Evolutionary conservation across 306 rosid species (phyloP).

Genomic region (Prinsepia uniflora): DNA sequence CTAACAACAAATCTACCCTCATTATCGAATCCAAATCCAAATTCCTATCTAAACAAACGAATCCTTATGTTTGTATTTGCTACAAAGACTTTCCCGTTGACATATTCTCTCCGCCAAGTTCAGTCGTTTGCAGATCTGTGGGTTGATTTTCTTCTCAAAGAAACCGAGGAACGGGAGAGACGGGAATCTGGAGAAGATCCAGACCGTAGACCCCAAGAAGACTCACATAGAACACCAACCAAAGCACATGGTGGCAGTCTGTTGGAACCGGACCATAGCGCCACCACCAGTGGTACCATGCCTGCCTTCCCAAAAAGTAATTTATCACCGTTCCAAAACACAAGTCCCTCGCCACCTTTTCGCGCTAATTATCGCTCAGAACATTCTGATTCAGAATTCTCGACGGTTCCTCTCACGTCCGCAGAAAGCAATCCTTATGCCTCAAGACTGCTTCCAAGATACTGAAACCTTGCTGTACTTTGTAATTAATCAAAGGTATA

Average conservation of each 20-base stretch:
- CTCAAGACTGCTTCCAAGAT: slow-evolving; percentile 49
- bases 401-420: slow-evolving; percentile 81
- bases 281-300: slow-evolving; percentile 31
- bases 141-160: slow-evolving; percentile 98
- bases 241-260: slow-evolving; percentile 11
- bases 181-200: slow-evolving; percentile 48
- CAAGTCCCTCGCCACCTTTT: slow-evolving; percentile 24
- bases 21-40: too few relatives aligned
- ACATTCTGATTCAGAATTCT: slow-evolving; percentile 70
- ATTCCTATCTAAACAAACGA: too few relatives aligned
- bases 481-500: slow-evolving; percentile 70
- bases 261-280: slow-evolving; percentile 29
- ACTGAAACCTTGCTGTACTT: slow-evolving; percentile 31
- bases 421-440: slow-evolving; percentile 48
- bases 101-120: slow-evolving; percentile 14
- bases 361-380: slow-evolving; percentile 47
- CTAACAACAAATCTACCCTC: too few relatives aligned
- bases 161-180: slow-evolving; percentile 80
- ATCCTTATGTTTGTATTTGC: background rate
- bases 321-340: slow-evolving; percentile 38
- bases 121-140: slow-evolving; percentile 99
- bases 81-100: background rate
- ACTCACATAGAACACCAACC: slow-evolving; percentile 29
- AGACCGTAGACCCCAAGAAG: slow-evolving; percentile 34
- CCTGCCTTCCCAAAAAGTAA: slow-evolving; percentile 29